Base-by-base conservation (phyloP, 202 grass and related monocot species). In the Alloteropsis angusta region DNA sequence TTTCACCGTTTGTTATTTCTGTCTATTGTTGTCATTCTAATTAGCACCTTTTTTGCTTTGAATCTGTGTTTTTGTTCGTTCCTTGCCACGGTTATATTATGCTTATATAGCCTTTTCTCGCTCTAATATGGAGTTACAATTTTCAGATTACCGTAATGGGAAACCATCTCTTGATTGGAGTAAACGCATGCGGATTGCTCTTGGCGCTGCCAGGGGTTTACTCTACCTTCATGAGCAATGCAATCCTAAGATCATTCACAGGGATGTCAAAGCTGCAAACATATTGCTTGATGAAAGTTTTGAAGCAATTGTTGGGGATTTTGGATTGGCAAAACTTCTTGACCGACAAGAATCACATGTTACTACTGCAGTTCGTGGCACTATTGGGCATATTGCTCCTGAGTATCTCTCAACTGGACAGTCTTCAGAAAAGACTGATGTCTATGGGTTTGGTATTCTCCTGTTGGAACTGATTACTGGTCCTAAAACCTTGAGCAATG, bases 331-430 rank as follows among this genome's bases (percentile, higher is more conserved):
- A 12, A 95, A 98, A 85, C 89, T 98, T 69, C 81, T 98, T 67
- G 95, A 98, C 76, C 78, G 84, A 71, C 88, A 90, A 73, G 95
- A 98, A 85, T 98, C 95, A 15, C 95, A 93, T 71, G 92, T 98
- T 71, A 95, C 92, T 61, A 98, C 95, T 65, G 95, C 92, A 39
- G 95, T 98, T 54, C 80, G 95, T 41, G 95, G 95, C 41, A 98
- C 95, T n/a, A 83, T 98, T 65, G 95, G 95, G 32, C 89, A 98
- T 84, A 98, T 98, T 85, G 95, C 95, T 78, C 95, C 95, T n/a
- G 95, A 98, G 67, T 94, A 93, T 82, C 86, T 94, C 25, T 98
- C 91, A 53, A 98, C 95, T 47, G 95, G 92, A 23, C 95, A 98
- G 71, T 94, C 91, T 18, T 98, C 95, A 30, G 92, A 98, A 68